Evolutionary conservation across 108 stramenopile genomes (phyloP).

Genomic region (Cylindrotheca closterium): DNA sequence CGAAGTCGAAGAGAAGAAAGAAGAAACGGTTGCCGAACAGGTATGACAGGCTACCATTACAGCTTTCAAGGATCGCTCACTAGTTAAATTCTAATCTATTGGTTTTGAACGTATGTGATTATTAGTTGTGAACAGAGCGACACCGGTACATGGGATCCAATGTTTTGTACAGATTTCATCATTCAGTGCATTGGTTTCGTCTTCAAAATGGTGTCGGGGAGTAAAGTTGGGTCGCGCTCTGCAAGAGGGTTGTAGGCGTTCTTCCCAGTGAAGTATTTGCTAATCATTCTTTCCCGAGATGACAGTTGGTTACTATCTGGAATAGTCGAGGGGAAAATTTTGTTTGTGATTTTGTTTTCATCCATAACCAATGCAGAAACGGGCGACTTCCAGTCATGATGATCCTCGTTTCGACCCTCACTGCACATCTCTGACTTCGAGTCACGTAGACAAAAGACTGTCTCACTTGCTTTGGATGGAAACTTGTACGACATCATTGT

Average conservation of each 20-base stretch:
- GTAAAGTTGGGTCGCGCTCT: neutral
- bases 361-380: no score
- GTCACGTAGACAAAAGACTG: conserved; percentile 36
- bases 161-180: no score
- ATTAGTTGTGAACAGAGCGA: no score
- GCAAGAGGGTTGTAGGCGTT: neutral
- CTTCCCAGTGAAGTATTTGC: neutral
- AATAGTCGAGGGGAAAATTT: neutral
- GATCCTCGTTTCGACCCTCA: neutral
- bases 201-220: neutral
- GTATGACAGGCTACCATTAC: neutral
- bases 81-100: no score
- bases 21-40: neutral
- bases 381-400: no score
- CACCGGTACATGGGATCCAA: no score
- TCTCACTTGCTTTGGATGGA: conserved; percentile 52
- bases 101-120: no score
- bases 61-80: neutral
- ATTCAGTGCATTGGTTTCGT: no score
- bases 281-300: neutral
- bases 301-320: neutral
- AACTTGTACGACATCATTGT: conserved; percentile 62
- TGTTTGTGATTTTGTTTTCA: no score
- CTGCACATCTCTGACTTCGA: conserved; percentile 16
- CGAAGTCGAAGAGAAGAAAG: conserved; percentile 19